Evolutionary conservation across 164 flowering plant genomes (phyloP).

Genomic region (Vitis vinifera): ASM3070453v1 NC_081822.1:10620501-10621000

Average conservation of each 20-base stretch:
- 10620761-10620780: conserved; percentile 30
- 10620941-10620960: conserved; percentile 75
- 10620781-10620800: conserved; percentile 23
- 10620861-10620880: conserved; percentile 18
- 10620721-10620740: conserved; percentile 16
- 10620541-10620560: conserved; percentile 30
- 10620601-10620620: conserved; percentile 33
- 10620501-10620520: conserved; percentile 27
- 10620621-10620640: conserved; percentile 30
- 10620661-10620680: conserved; percentile 12
- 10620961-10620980: conserved; percentile 68
- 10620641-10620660: conserved; percentile 25
- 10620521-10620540: conserved; percentile 41
- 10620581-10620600: conserved; percentile 34
- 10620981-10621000: conserved; percentile 67
- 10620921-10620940: conserved; percentile 51
- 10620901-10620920: conserved; percentile 72
- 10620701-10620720: conserved; percentile 23
- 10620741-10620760: conserved; percentile 27
- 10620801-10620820: conserved; percentile 17
- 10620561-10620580: conserved; percentile 26
- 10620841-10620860: conserved; percentile 17
- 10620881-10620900: conserved; percentile 52
- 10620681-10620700: conserved; percentile 14
- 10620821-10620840: conserved; percentile 13